Conservation (phyloP, 2,329 filamentous ascomycete genomes). For the Claviceps sp. region DNA sequence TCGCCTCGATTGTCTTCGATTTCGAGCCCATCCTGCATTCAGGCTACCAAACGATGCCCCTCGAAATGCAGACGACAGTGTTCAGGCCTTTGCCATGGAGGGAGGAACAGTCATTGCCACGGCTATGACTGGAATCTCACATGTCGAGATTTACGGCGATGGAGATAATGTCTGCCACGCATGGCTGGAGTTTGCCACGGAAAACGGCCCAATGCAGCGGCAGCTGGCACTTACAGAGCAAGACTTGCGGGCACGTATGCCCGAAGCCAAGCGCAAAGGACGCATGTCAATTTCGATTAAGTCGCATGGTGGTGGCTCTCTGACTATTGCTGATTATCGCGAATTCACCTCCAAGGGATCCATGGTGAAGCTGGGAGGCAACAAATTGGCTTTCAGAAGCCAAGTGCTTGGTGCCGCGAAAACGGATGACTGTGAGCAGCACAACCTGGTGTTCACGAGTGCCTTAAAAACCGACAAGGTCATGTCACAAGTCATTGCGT, state of each 20-base stretch:
- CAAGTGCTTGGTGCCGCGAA: conserved; percentile 59
- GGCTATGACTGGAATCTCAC: conserved; percentile 69
- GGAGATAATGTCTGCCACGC: conserved; percentile 68
- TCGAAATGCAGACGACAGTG: conserved; percentile 53
- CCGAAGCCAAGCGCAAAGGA: conserved; percentile 57
- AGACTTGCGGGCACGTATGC: conserved; percentile 57
- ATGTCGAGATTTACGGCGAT: conserved; percentile 68
- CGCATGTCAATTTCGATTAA: conserved; percentile 61
- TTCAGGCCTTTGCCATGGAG: conserved; percentile 79
- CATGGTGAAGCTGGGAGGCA: conserved; percentile 57
- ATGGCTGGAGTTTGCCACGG: conserved; percentile 68
- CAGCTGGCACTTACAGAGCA: conserved; percentile 64
- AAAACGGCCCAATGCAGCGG: conserved; percentile 48
- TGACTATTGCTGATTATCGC: conserved; percentile 66
- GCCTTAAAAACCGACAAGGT: conserved; percentile 56
- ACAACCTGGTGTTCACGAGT: conserved; percentile 64
- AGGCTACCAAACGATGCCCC: conserved; percentile 62
- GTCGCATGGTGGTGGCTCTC: conserved; percentile 59
- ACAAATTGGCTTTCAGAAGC: conserved; percentile 61
- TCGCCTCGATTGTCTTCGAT: conserved; percentile 74
- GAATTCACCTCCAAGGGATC: conserved; percentile 58
- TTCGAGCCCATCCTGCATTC: conserved; percentile 85
- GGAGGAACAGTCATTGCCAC: conserved; percentile 62
- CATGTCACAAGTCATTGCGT: conserved; percentile 60
- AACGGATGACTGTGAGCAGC: conserved; percentile 53